A percentile compares a stretch with the other conserved stretches of the same genome.
Conservation (phyloP, 441 rosid genomes). For the Metrosideros polymorpha region DNA sequence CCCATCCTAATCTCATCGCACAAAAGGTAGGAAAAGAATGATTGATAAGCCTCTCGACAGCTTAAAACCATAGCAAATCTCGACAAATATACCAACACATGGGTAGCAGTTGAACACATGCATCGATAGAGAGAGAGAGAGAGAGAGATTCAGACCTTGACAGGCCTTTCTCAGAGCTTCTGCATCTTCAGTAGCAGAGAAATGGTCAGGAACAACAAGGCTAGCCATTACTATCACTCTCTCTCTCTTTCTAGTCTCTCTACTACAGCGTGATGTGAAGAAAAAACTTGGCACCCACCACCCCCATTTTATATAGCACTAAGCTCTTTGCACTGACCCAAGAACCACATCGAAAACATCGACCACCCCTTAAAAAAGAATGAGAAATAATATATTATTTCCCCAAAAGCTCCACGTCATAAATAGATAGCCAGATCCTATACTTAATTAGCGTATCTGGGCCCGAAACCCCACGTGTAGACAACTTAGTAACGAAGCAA, state of each 20-base stretch:
- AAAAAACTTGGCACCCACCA: background rate
- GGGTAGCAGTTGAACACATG: background rate
- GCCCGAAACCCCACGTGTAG: background rate
- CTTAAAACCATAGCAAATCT: background rate
- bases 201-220: constrained; percentile 19
- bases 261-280: background rate
- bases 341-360: background rate
- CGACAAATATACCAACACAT: background rate
- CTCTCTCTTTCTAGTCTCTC: background rate
- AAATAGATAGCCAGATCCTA: background rate
- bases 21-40: background rate
- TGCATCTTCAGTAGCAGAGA: constrained; percentile 32
- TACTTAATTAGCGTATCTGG: background rate
- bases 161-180: constrained; percentile 30
- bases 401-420: background rate
- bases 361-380: background rate
- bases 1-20: constrained; percentile 39
- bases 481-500: background rate
- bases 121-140: background rate
- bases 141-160: constrained; percentile 14
- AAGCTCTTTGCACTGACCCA: background rate
- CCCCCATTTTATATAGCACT: background rate
- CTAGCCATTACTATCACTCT: constrained; percentile 17
- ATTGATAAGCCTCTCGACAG: background rate
- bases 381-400: background rate